Evolutionary conservation across 805 yeast species (phyloP).

Genomic region (Brettanomyces nanus): DNA sequence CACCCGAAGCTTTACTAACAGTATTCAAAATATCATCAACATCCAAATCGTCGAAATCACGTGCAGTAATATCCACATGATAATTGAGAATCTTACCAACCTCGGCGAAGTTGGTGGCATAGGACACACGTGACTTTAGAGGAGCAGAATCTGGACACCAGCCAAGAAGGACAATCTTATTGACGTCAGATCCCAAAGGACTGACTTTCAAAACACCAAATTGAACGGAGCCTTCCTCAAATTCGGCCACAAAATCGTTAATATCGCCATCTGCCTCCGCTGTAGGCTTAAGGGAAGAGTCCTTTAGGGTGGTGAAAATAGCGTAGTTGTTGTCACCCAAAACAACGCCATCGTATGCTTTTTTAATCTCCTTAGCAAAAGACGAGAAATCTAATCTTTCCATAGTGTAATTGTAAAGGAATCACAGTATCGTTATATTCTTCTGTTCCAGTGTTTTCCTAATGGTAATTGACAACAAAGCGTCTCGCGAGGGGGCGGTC

Average conservation of each 20-base stretch:
- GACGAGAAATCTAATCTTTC: constrained; percentile 54
- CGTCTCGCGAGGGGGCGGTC: too few relatives aligned
- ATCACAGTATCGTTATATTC: neutral
- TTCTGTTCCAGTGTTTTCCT: too few relatives aligned
- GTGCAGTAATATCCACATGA: constrained; percentile 95
- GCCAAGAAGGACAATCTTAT: constrained; percentile 77
- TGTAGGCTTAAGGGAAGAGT: constrained; percentile 38
- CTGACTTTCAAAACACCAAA: constrained; percentile 83
- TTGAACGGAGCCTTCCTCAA: constrained; percentile 82
- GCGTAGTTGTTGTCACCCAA: constrained; percentile 75
- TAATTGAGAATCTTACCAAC: constrained; percentile 72
- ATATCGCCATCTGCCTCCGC: constrained; percentile 57
- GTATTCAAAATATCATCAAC: constrained; percentile 66
- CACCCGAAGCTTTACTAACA: constrained; percentile 90
- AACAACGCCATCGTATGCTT: constrained; percentile 69
- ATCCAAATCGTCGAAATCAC: constrained; percentile 85
- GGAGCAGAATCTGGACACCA: constrained; percentile 99
- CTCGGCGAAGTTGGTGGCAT: constrained; percentile 70
- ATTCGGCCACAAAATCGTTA: constrained; percentile 69
- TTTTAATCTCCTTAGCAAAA: constrained; percentile 67
- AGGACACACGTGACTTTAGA: constrained; percentile 61
- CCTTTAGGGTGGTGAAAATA: constrained; percentile 66
- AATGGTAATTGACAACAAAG: too few relatives aligned
- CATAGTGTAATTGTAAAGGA: constrained; percentile 29
- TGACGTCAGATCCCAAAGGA: constrained; percentile 87